Base-by-base conservation (phyloP, 305 asterid genomes). In the Lippia alba region DNA sequence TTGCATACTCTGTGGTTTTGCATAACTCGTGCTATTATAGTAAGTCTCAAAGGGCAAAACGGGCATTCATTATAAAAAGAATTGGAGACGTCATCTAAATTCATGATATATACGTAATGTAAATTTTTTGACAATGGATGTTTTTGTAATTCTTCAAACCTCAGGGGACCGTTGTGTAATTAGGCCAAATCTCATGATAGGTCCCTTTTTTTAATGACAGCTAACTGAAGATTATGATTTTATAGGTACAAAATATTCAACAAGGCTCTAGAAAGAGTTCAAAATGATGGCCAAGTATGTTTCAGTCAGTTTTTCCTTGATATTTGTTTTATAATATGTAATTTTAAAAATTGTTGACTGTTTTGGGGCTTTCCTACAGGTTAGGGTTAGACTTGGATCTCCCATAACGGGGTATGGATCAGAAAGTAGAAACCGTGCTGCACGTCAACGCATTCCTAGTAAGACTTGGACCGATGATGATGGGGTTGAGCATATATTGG, bases 351-450 rank as follows among this genome's bases (percentile, higher is more conserved):
- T 11, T 44, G 49, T 44, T 3, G 16, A 57, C 12, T 59, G 16
- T 45, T 68, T 75, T 74, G 71, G 58, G 57, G 41, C 41, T 36
- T 4, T 70, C 34, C 57, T 54, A 77, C 83, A 93, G 97, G 97
- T 89, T 57, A 84, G 82, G 82, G 97, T 85, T 53, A 85, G 96
- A 76, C 86, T 94, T 15, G 97, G 97, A 64, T 78, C 96, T 59
- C 97, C 97, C 44, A 79, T 91, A 66, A 94, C 94, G 6, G 96
- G 97, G 45, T 94, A 91, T 41, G 98, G 97, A 57, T 85, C 96
- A 61, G 98, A 91, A 71, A 91, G 96, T 69, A 85, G 89, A 79
- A 91, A 91, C 76, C 96, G 98, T 39, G 96, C 98, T 50, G 97
- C 96, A 58, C 97, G 98, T 59, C 97, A 91, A 77, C 97, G 94